Evolutionary conservation across 75 land plant genomes (phyloP), one percentile per base, ranked within the genome.

Genomic region (Chamaecyparis obtusa): DNA sequence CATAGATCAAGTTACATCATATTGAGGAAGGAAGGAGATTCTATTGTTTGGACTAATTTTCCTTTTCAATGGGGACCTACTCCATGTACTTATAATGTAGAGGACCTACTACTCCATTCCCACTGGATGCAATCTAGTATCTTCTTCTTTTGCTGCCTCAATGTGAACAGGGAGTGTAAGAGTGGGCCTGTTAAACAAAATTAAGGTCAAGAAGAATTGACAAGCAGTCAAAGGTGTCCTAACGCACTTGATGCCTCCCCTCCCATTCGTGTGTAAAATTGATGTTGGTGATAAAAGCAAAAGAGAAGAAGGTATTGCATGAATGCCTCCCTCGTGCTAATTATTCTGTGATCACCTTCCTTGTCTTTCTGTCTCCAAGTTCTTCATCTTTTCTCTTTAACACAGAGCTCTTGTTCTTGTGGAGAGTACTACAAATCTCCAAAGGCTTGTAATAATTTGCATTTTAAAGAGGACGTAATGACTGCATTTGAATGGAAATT

Each of bases 181-280:
- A 64, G 69, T 64, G 69, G 69, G 69, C 27, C 69, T 64, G n/a
- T 64, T 3, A 60, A 56, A 39, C 3, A 60, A 60, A 60, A 19
- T 60, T 3, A 64, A 64, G 69, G 69, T 64, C 69, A 21, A 64
- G 69, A 21, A 7, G 69, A 64, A 21, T 64, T 21, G 69, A 21
- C 27, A 64, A 64, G 27, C 69, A 64, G 69, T 64, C 69, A 64
- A 64, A 64, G 27, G 27, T 64, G 69, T 64, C 69, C 69, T 21
- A 64, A 64, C 5, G 27, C 27, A 64, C 69, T 64, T 21, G 69
- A 64, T 64, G 69, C 27, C 69, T 64, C 69, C 69, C 27, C n/a
- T 64, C 69, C 69, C 69, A 64, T 64, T 64, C 69, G 69, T 64
- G 69, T 64, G 69, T 64, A 64, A 64, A 64, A 64, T 64, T 24